Conservation (phyloP, 176 grass and related monocot genomes). For the Metroxylon sagu region DNA sequence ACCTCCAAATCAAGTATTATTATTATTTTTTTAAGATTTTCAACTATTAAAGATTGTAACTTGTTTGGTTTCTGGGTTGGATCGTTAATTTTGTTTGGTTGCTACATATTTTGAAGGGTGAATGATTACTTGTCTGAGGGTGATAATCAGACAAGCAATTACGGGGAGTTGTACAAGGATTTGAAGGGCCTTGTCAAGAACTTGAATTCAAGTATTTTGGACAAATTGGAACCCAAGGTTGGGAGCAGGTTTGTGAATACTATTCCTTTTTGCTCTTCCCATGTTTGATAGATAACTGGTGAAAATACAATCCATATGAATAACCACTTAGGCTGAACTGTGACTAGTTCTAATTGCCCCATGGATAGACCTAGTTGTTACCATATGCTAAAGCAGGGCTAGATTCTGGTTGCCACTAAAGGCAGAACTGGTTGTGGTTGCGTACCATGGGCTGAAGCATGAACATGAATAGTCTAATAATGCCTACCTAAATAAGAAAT, state of each 20-base stretch:
- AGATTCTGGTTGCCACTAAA: no score
- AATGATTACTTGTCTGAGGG: constrained; percentile 59
- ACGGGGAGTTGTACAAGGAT: constrained; percentile 75
- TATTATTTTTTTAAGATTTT: neutral
- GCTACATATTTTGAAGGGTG: constrained; percentile 34
- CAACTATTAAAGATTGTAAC: neutral
- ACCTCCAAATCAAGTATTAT: constrained; percentile 69
- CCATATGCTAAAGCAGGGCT: no score
- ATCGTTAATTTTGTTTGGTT: neutral
- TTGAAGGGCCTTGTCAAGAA: constrained; percentile 52
- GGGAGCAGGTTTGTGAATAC: constrained; percentile 26
- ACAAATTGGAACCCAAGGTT: constrained; percentile 43
- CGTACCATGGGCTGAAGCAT: no score
- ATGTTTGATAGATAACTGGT: no score
- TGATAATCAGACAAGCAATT: constrained; percentile 50
- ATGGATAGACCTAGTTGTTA: no score
- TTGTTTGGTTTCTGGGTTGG: neutral
- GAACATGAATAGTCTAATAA: no score
- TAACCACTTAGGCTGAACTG: no score
- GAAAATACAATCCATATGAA: no score
- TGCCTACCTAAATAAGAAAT: no score
- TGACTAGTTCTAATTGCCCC: no score
- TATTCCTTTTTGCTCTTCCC: no score
- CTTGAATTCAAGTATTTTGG: constrained; percentile 42
- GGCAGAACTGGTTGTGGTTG: no score